phyloP scores from a whole-genome alignment of 345 rosid genomes.

The Diplotaxis tenuifolia region DNA sequence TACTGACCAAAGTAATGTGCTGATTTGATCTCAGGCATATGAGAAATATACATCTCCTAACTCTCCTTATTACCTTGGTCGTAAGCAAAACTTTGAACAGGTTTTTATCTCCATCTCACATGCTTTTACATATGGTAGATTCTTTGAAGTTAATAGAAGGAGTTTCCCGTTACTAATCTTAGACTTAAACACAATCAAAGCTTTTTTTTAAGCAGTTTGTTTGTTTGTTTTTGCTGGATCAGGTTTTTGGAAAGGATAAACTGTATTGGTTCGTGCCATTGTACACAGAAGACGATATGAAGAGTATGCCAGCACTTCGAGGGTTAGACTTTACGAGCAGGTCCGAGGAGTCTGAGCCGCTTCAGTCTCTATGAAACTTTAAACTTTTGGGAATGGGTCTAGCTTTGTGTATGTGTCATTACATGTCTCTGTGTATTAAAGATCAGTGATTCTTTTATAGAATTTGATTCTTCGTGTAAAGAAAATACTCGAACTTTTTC shows the following conservation, averaged over 20 bases:
- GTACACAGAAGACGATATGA: conserved; percentile 59
- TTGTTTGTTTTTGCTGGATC: neutral
- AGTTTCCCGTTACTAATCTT: conserved; percentile 1
- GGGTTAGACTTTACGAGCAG: conserved; percentile 60
- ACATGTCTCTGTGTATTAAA: conserved; percentile 20
- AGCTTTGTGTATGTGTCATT: conserved; percentile 28
- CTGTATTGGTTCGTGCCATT: conserved; percentile 69
- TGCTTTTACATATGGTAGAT: neutral
- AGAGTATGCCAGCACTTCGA: conserved; percentile 45
- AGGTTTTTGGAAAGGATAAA: conserved; percentile 71
- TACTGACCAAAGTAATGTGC: conserved; percentile 8
- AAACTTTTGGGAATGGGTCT: neutral
- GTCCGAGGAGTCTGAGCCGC: conserved; percentile 47
- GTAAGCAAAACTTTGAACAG: conserved; percentile 77
- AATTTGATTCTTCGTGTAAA: neutral
- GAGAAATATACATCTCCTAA: conserved; percentile 63
- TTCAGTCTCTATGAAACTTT: conserved; percentile 31
- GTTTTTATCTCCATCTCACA: conserved; percentile 32
- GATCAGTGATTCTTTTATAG: neutral
- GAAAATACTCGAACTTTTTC: neutral
- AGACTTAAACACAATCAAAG: neutral
- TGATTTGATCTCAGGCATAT: conserved; percentile 51
- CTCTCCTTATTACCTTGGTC: conserved; percentile 79
- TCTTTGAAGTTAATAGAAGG: neutral
- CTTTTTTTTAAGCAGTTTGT: neutral